Evolutionary conservation across 78 protist genomes (phyloP), one percentile per base, ranked within the genome.

Genomic region (Protostelium mycophagum): DNA sequence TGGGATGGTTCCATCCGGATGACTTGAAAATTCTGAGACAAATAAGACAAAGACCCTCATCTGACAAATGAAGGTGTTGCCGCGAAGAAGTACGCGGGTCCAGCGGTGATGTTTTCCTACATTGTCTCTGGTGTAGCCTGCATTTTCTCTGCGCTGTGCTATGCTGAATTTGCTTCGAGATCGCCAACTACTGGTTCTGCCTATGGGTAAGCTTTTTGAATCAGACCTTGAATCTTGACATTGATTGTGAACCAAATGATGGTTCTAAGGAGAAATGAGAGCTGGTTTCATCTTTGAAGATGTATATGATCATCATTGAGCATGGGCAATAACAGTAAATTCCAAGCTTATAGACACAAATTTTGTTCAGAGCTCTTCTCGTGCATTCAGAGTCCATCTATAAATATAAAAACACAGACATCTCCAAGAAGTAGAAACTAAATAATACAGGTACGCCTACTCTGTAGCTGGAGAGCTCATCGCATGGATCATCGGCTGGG

Each of bases 151-250:
- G 95, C 92, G 16, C 85, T 94, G 0, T 89, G 92, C 38, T 94
- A 94, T 86, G 94, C 94, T 0, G 97, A 95, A 36, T 90, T 95
- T 85, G 93, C 97, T 0, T 36, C 93, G 37, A n/a, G 86, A 37
- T 51, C 91, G 0, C 95, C 96, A 25, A 38, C 91, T 1, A 85
- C 96, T 0, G 97, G 97, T 1, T 83, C 91, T 16, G 90, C 92
- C 0, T 88, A 89, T 63, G 88, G 34, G 86, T 28, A 16, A 51
- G 16, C n/a, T n/a, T n/a, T n/a, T n/a, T n/a, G n/a, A n/a, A n/a
- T n/a, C n/a, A n/a, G n/a, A n/a, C n/a, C n/a, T n/a, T n/a, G n/a
- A n/a, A n/a, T n/a, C n/a, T n/a, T n/a, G n/a, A n/a, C n/a, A n/a
- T n/a, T n/a, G n/a, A n/a, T n/a, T n/a, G n/a, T n/a, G n/a, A n/a